These are phyloP conservation scores for Cyclotella choctawhatcheeana DNA, from an alignment of 108 stramenopile species.

Conservation along the genomic window DNA sequence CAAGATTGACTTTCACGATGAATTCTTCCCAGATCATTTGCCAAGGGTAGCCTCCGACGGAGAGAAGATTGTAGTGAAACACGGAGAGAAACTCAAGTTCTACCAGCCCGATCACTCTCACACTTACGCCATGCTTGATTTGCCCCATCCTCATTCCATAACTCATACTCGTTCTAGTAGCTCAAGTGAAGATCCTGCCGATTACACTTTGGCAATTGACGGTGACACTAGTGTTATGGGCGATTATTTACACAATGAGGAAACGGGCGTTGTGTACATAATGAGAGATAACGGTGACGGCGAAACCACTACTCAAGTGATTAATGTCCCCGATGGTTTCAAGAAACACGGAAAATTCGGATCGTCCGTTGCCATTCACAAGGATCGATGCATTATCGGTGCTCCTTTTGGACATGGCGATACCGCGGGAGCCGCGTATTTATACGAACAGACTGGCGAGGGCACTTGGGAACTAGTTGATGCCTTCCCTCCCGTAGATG, in stretches of 20 bases:
- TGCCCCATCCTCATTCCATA: no score
- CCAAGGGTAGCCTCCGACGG: not conserved
- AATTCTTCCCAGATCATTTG: not conserved
- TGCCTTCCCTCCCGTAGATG: not conserved
- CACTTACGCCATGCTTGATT: not conserved
- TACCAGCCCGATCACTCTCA: not conserved
- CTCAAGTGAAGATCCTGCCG: not conserved
- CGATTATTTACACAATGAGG: not conserved
- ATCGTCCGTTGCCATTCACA: not conserved
- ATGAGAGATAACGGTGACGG: not conserved
- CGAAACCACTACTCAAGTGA: not conserved
- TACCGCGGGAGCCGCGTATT: not conserved
- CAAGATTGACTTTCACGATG: not conserved
- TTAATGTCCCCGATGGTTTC: not conserved
- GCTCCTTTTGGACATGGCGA: not conserved
- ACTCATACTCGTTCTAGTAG: not conserved
- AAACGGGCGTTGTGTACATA: conserved; percentile 1
- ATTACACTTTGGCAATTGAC: not conserved
- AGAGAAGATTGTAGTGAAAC: not conserved
- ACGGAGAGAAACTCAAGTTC: not conserved
- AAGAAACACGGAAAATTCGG: not conserved
- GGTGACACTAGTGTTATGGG: not conserved
- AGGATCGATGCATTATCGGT: not conserved
- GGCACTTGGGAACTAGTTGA: not conserved
- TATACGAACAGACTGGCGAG: not conserved